phyloP scores from a whole-genome alignment of 1,284 basidiomycete species.

The Puccinia hordei region DNA sequence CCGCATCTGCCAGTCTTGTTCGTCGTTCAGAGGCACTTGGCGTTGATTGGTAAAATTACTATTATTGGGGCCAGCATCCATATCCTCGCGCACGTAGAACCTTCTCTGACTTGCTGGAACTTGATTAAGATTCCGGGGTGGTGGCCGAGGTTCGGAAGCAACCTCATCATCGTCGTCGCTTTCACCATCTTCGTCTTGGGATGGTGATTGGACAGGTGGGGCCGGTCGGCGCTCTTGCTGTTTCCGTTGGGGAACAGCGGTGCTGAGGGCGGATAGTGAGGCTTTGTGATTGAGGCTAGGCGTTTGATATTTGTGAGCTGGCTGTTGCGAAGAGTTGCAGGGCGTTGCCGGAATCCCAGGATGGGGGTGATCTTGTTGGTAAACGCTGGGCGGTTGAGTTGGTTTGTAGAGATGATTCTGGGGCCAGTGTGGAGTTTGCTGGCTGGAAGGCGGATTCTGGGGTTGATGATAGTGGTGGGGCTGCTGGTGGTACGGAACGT shows the following conservation, averaged over 20 bases:
- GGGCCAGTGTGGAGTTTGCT: not conserved
- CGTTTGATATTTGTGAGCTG: slow-evolving; percentile 23
- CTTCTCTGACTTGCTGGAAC: not conserved
- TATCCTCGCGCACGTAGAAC: slow-evolving; percentile 35
- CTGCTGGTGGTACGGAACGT: not conserved
- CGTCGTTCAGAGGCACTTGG: slow-evolving; percentile 18
- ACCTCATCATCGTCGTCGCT: slow-evolving; percentile 29
- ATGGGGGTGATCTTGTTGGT: not conserved
- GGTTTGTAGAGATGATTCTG: slow-evolving; percentile 9
- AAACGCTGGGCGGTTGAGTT: not conserved
- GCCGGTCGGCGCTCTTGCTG: not conserved
- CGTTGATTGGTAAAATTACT: not conserved
- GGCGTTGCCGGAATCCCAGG: slow-evolving; percentile 29
- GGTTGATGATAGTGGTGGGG: slow-evolving; percentile 13
- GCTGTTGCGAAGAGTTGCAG: not conserved
- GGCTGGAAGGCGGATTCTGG: not conserved
- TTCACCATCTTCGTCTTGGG: slow-evolving; percentile 10
- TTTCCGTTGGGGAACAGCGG: slow-evolving; percentile 1
- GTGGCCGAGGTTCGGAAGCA: not conserved
- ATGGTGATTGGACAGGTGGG: not conserved
- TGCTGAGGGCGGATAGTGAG: slow-evolving; percentile 1
- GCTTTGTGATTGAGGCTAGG: slow-evolving; percentile 13
- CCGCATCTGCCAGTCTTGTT: not conserved
- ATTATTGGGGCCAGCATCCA: not conserved
- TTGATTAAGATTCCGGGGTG: not conserved